Percentiles rank a stretch among this genome's conserved stretches.
phyloP scores from a whole-genome alignment of 768 basidiomycete genomes.

The Amyloporia xantha region DNA sequence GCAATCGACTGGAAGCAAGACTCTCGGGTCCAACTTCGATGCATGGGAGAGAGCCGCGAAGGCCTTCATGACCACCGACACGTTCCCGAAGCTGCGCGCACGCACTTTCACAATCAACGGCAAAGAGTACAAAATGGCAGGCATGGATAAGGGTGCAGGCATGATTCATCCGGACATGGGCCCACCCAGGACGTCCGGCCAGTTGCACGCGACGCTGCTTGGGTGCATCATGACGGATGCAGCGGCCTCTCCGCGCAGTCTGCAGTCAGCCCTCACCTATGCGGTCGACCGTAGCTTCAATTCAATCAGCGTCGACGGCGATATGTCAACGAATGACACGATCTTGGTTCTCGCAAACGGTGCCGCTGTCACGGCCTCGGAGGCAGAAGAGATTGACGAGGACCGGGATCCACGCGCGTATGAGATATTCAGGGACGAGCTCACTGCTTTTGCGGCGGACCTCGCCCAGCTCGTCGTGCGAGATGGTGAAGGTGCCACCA shows the following conservation, averaged over 20 bases:
- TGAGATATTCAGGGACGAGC: constrained; percentile 66
- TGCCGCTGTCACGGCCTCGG: constrained; percentile 56
- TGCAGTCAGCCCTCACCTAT: constrained; percentile 83
- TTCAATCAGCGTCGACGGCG: constrained; percentile 94
- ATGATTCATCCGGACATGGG: constrained; percentile 99
- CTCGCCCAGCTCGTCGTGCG: constrained; percentile 93
- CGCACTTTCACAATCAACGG: constrained; percentile 65
- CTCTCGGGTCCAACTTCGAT: constrained; percentile 54
- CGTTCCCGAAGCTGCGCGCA: constrained; percentile 92
- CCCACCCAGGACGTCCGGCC: constrained; percentile 39
- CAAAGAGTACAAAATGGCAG: constrained; percentile 75
- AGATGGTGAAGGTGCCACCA: constrained; percentile 97
- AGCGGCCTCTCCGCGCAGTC: constrained; percentile 65
- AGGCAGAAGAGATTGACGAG: constrained; percentile 60
- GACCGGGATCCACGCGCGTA: constrained; percentile 54
- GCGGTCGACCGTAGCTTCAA: constrained; percentile 96
- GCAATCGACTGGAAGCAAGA: constrained; percentile 28
- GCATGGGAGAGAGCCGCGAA: constrained; percentile 82
- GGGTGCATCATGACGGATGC: constrained; percentile 93
- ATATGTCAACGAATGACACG: constrained; percentile 98
- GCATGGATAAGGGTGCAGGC: constrained; percentile 98
- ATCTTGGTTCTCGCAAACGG: constrained; percentile 89
- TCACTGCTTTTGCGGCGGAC: constrained; percentile 85
- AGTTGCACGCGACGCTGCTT: constrained; percentile 89
- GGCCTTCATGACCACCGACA: constrained; percentile 99